Conservation (phyloP, 148 eudicot genomes). For the Cornus kousa region DNA sequence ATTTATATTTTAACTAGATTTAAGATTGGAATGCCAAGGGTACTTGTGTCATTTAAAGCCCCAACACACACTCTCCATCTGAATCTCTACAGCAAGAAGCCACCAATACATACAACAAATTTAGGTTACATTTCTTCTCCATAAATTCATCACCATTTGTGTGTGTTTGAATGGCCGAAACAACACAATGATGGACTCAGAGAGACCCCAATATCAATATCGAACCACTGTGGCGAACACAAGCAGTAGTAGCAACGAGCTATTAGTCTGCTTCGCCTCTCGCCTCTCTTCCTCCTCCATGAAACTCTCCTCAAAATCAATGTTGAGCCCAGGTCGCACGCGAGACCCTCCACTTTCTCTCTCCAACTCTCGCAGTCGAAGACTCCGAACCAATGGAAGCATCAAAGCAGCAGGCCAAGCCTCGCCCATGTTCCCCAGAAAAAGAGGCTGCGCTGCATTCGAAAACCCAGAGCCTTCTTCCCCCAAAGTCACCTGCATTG, state of each 20-base stretch:
- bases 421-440: conserved; percentile 61
- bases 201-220: conserved; percentile 21
- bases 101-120: too few relatives aligned
- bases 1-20: too few relatives aligned
- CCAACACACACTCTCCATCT: background rate
- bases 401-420: conserved; percentile 43
- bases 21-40: background rate
- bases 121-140: too few relatives aligned
- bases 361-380: conserved; percentile 52
- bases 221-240: background rate
- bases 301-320: conserved; percentile 50
- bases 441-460: conserved; percentile 34
- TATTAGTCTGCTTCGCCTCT: conserved; percentile 65
- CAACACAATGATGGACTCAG: conserved; percentile 29
- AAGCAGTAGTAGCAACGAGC: conserved; percentile 26
- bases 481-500: conserved; percentile 93
- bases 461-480: conserved; percentile 88
- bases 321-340: conserved; percentile 46
- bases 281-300: conserved; percentile 52
- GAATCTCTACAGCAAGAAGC: background rate
- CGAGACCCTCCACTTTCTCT: conserved; percentile 32
- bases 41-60: background rate
- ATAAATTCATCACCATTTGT: background rate
- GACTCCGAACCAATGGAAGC: conserved; percentile 53
- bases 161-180: conserved; percentile 6